phyloP scores from a whole-genome alignment of 1,284 basidiomycete genomes.

The Cutaneotrichosporon cutaneum region DNA sequence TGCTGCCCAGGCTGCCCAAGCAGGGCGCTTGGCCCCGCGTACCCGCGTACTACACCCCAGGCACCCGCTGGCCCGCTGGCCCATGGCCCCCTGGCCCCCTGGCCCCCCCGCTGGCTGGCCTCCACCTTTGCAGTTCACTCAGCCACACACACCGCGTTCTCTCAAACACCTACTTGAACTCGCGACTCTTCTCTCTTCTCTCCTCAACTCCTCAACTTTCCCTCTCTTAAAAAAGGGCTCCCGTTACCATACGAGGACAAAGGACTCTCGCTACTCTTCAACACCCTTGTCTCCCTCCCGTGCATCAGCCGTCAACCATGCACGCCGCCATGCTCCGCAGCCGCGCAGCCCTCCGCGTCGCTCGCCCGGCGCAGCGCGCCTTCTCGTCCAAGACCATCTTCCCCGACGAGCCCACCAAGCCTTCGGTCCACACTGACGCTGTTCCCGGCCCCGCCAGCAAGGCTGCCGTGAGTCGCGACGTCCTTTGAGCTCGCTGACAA shows the following conservation, averaged over 20 bases:
- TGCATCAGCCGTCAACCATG: conserved; percentile 11
- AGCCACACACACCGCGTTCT: no score
- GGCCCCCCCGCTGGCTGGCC: no score
- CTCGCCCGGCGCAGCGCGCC: conserved; percentile 17
- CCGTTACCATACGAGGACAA: background rate
- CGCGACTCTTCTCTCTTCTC: background rate
- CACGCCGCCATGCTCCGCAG: conserved; percentile 10
- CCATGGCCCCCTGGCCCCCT: no score
- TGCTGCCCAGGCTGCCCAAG: background rate
- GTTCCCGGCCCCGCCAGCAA: conserved; percentile 35
- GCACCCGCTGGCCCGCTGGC: no score
- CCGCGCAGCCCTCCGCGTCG: conserved; percentile 13
- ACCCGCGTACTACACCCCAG: no score
- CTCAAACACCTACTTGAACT: background rate
- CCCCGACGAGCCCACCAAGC: conserved; percentile 31
- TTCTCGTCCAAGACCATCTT: conserved; percentile 33
- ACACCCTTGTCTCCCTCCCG: background rate
- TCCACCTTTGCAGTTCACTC: no score
- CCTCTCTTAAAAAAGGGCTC: background rate
- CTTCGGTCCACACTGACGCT: conserved; percentile 23
- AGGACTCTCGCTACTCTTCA: background rate
- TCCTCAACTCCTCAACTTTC: background rate
- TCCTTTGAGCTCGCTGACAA: conserved; percentile 5
- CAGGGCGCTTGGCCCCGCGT: no score
- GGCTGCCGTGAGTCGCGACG: conserved; percentile 19